A percentile compares a stretch with the other conserved stretches of the same genome.
Evolutionary conservation across 2,329 filamentous ascomycete species (phyloP).

Genomic region (Diaporthe amygdali): DNA sequence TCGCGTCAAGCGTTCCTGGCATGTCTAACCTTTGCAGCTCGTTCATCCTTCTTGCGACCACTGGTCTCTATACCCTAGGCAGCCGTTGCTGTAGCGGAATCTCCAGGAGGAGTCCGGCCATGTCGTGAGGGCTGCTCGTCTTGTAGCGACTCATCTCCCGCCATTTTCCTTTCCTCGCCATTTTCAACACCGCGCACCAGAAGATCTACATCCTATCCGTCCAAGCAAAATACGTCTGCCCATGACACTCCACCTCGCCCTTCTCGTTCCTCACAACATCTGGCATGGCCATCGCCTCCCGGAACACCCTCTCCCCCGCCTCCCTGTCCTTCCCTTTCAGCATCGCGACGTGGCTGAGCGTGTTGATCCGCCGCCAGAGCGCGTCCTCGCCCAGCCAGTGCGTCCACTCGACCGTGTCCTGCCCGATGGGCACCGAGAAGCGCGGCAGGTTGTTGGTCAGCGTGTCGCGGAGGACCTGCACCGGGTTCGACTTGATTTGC

Average conservation of each 20-base stretch:
- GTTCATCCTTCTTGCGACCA: not conserved
- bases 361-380: conserved; percentile 68
- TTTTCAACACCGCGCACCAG: not conserved
- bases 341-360: conserved; percentile 71
- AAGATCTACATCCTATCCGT: conserved; percentile 50
- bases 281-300: conserved; percentile 55
- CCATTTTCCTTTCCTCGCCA: not conserved
- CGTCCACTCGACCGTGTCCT: conserved; percentile 61
- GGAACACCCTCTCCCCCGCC: conserved; percentile 54
- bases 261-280: conserved; percentile 64
- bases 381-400: conserved; percentile 62
- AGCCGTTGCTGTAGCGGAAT: not conserved
- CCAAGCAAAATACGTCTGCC: conserved; percentile 68
- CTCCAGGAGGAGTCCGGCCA: no score
- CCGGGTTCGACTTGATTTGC: conserved; percentile 57
- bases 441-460: conserved; percentile 44
- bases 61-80: not conserved
- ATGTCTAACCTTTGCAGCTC: not conserved
- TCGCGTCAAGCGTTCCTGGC: not conserved
- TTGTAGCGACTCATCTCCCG: not conserved
- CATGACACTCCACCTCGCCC: conserved; percentile 69
- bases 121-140: no score
- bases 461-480: conserved; percentile 54
- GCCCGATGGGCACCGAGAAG: conserved; percentile 67
- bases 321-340: conserved; percentile 56